phyloP scores from a whole-genome alignment of 768 basidiomycete genomes.

The Pisolithus albus region DNA sequence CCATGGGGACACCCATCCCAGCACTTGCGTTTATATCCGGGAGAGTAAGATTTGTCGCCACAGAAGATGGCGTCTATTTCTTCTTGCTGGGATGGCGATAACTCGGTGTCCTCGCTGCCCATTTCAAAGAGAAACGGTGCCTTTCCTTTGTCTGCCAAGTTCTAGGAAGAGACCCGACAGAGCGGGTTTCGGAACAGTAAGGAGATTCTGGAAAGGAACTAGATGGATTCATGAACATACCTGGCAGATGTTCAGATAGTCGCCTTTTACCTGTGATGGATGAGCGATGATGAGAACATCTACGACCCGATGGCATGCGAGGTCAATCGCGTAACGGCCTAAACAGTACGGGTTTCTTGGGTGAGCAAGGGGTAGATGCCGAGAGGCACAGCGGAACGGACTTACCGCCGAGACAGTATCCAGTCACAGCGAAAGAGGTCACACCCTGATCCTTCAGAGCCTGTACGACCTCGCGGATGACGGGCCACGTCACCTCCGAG shows the following conservation, averaged over 20 bases:
- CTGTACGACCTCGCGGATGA: slow-evolving; percentile 32
- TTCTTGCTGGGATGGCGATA: slow-evolving; percentile 27
- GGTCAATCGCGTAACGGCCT: slow-evolving; percentile 38
- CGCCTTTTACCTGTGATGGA: slow-evolving; percentile 33
- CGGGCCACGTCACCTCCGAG: slow-evolving; percentile 25
- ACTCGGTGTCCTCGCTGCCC: slow-evolving; percentile 29
- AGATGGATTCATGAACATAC: slow-evolving; percentile 6
- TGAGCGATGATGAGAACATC: slow-evolving; percentile 38
- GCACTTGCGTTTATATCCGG: slow-evolving; percentile 17
- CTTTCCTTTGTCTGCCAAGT: slow-evolving; percentile 26
- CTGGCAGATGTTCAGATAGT: slow-evolving; percentile 33
- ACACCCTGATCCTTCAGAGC: slow-evolving; percentile 35
- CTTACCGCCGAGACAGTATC: slow-evolving; percentile 37
- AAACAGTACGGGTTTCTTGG: background rate
- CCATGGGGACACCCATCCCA: slow-evolving; percentile 43
- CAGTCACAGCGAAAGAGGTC: slow-evolving; percentile 32
- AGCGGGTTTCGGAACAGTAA: background rate
- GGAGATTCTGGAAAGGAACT: background rate
- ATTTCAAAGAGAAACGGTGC: slow-evolving; percentile 39
- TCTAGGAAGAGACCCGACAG: slow-evolving; percentile 12
- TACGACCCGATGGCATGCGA: slow-evolving; percentile 36
- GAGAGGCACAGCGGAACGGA: background rate
- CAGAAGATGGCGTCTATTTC: slow-evolving; percentile 34
- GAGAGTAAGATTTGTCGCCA: slow-evolving; percentile 27
- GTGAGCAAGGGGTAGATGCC: background rate